Base-by-base conservation (phyloP, 2,329 filamentous ascomycete species). In the Domatiomyces globalis region DNA sequence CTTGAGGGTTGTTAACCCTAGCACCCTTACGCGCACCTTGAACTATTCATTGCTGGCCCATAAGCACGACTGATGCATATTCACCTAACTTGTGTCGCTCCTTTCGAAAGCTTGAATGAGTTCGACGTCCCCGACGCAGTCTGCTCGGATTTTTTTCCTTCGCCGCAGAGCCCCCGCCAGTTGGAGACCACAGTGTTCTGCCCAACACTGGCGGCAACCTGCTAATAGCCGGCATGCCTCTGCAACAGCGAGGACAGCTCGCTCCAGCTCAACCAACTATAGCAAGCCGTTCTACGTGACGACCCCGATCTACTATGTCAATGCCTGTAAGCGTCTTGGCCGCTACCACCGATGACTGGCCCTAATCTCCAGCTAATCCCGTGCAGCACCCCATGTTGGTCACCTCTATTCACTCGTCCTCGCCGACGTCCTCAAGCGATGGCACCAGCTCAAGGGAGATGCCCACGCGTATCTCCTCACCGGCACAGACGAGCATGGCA, bases 271-370 rank as follows among this genome's bases (percentile, higher is more conserved):
- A 10, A 39, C 33, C 10, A 39, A 39, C 33, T 39, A 8, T 45
- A 20, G 19, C 43, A 96, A 96, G 71, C 88, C 90, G 7, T 95
- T 84, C 72, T 98, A 96, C 73, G 76, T 95, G 62, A 96, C 92
- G 4, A 94, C 88, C 7, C 92, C 92, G 2, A 98, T 98, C 12
- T 98, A 96, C 73, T 98, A 98, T 69, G 92, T 98, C 71, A 98
- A 98, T 77, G 87, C 89, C 51, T 81, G 87, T 89, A 71, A 60
- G 72, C 58, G 49, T 27, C 49, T 25, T 42, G n/a, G 20, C 17
- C 15, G 20, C 2, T 5, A 27, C 27, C 10, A n/a, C 39, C 53
- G 5, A 10, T n/a, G n/a, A 45, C 17, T 45, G 27, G 17, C 36
- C 43, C 5, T 51, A 48, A 55, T 53, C 29, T 45, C 33, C 33